These are phyloP conservation scores for Colletotrichum lentis DNA, from an alignment of 2,329 filamentous ascomycete species.

Conservation along the genomic window DNA sequence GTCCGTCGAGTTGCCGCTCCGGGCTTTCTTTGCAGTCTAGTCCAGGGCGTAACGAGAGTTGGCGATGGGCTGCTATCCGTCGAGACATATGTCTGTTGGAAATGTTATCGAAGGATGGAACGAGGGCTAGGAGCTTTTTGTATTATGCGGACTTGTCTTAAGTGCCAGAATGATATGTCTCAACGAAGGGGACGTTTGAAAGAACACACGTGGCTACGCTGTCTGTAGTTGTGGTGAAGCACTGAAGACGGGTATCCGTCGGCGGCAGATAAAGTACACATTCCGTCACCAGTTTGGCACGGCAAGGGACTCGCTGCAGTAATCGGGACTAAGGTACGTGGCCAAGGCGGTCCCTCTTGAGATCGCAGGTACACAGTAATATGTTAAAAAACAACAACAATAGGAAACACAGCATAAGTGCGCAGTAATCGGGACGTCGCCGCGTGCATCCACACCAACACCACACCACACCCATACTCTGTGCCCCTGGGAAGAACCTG, in stretches of 20 bases:
- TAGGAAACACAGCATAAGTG: too few species aligned
- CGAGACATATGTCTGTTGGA: neutral
- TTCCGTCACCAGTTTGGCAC: neutral
- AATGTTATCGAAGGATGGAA: neutral
- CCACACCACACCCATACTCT: neutral
- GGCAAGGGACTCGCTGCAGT: conserved; percentile 11
- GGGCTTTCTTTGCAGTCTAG: conserved; percentile 7
- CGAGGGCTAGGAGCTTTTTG: neutral
- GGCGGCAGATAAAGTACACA: neutral
- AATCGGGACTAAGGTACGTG: too few species aligned
- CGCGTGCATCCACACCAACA: neutral
- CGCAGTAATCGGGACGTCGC: too few species aligned
- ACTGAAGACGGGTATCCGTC: neutral
- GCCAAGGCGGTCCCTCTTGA: too few species aligned
- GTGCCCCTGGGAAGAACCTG: neutral
- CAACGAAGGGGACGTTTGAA: conserved; percentile 1
- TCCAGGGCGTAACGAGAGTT: neutral
- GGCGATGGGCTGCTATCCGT: neutral
- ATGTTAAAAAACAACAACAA: too few species aligned
- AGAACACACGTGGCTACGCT: neutral
- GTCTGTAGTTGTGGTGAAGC: neutral
- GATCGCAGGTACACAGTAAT: too few species aligned
- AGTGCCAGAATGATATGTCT: neutral
- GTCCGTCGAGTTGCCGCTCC: neutral
- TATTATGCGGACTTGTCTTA: conserved; percentile 1